Evolutionary conservation across 164 flowering plant species (phyloP).

Genomic region (Cinnamomum chago): DNA sequence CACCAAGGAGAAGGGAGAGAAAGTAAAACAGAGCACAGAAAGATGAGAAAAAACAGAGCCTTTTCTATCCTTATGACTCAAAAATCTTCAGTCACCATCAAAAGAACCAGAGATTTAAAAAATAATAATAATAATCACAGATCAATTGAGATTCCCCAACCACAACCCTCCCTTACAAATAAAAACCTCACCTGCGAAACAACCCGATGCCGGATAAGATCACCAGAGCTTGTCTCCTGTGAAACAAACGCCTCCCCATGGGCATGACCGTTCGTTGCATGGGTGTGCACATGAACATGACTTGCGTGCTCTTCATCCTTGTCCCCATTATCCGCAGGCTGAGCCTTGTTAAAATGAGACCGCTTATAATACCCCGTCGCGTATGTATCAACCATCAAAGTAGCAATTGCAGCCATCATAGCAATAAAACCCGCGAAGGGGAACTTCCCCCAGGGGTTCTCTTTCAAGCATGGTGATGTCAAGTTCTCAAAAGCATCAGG

Average conservation of each 20-base stretch:
- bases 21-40: neutral
- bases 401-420: constrained; percentile 32
- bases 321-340: constrained; percentile 5
- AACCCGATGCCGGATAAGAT: constrained; percentile 34
- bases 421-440: constrained; percentile 30
- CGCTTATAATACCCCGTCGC: constrained; percentile 26
- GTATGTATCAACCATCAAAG: constrained; percentile 28
- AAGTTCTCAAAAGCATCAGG: constrained; percentile 40
- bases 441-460: constrained; percentile 27
- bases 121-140: neutral
- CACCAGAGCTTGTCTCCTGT: neutral
- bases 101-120: too few relatives aligned
- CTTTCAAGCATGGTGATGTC: constrained; percentile 25
- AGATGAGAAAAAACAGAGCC: neutral
- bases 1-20: too few relatives aligned
- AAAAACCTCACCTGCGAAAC: constrained; percentile 35
- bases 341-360: constrained; percentile 15
- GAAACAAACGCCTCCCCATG: constrained; percentile 29
- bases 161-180: neutral
- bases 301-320: constrained; percentile 27
- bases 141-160: neutral
- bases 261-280: constrained; percentile 42
- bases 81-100: too few relatives aligned
- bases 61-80: too few relatives aligned
- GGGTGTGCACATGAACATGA: constrained; percentile 44